Conservation (phyloP, 805 yeast species). For the Kodamaea jinghongensis region DNA sequence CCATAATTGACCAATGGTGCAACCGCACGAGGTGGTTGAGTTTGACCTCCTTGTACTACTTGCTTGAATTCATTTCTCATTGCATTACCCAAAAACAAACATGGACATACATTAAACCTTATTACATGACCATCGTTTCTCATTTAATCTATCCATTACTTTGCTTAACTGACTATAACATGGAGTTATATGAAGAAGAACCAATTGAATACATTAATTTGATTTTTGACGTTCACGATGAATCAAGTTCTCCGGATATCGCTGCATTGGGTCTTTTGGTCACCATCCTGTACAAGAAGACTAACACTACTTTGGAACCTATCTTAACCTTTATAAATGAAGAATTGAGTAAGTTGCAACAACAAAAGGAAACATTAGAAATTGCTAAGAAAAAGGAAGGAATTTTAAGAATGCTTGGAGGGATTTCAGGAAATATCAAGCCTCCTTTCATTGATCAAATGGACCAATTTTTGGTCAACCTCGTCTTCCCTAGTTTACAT, state of each 20-base stretch:
- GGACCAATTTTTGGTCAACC: conserved; percentile 62
- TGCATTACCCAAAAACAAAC: conserved; percentile 52
- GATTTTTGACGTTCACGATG: conserved; percentile 56
- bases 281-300: conserved; percentile 68
- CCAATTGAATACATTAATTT: conserved; percentile 85
- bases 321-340: conserved; percentile 59
- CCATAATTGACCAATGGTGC: conserved; percentile 74
- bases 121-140: conserved; percentile 59
- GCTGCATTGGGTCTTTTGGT: conserved; percentile 75
- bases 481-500: conserved; percentile 69
- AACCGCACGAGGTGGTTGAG: conserved; percentile 65
- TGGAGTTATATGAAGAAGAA: conserved; percentile 78
- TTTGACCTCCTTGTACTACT: conserved; percentile 57
- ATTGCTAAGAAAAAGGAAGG: conserved; percentile 70
- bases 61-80: conserved; percentile 54
- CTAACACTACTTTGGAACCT: conserved; percentile 56
- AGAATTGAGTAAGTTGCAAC: conserved; percentile 37
- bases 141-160: conserved; percentile 76
- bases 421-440: conserved; percentile 59
- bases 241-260: conserved; percentile 61
- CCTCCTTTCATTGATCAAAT: conserved; percentile 61
- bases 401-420: conserved; percentile 72
- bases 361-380: conserved; percentile 40
- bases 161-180: conserved; percentile 62
- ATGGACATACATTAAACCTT: conserved; percentile 68